Conservation (phyloP, 78 protist genomes). For the Bodo saltans region DNA sequence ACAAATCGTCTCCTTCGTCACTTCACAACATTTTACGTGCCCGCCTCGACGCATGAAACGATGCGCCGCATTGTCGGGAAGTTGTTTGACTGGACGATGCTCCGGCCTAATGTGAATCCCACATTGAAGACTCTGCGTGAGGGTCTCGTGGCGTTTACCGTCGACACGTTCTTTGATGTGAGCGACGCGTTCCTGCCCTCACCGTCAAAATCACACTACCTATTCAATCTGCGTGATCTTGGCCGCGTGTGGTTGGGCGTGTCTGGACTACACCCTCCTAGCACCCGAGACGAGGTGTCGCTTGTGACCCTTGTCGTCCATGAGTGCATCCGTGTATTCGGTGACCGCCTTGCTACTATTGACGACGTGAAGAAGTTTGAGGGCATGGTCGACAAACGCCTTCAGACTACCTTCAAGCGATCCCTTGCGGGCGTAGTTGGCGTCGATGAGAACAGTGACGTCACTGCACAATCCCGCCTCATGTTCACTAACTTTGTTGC, state of each 20-base stretch:
- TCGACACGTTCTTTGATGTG: constrained; percentile 28
- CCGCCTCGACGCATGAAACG: neutral
- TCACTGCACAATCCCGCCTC: no score
- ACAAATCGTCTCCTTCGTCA: constrained; percentile 54
- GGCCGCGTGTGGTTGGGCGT: constrained; percentile 73
- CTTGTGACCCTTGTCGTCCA: constrained; percentile 36
- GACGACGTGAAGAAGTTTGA: constrained; percentile 58
- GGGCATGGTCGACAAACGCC: neutral
- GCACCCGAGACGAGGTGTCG: constrained; percentile 18
- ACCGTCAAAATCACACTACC: constrained; percentile 54
- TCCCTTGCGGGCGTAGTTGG: no score
- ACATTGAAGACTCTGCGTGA: neutral
- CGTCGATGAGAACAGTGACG: no score
- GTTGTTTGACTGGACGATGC: neutral
- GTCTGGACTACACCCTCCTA: neutral
- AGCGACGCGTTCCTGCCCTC: constrained; percentile 41
- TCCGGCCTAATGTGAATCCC: constrained; percentile 15
- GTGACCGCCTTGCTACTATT: constrained; percentile 50
- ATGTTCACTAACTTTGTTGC: no score
- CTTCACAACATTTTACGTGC: constrained; percentile 18
- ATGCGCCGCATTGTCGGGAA: no score
- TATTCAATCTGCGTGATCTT: constrained; percentile 66
- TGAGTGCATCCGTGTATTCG: constrained; percentile 3
- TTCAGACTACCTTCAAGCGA: constrained; percentile 19
- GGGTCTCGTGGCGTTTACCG: constrained; percentile 30